Conservation (phyloP, 2,329 filamentous ascomycete species). For the Trichoderma atrobrunneum region DNA sequence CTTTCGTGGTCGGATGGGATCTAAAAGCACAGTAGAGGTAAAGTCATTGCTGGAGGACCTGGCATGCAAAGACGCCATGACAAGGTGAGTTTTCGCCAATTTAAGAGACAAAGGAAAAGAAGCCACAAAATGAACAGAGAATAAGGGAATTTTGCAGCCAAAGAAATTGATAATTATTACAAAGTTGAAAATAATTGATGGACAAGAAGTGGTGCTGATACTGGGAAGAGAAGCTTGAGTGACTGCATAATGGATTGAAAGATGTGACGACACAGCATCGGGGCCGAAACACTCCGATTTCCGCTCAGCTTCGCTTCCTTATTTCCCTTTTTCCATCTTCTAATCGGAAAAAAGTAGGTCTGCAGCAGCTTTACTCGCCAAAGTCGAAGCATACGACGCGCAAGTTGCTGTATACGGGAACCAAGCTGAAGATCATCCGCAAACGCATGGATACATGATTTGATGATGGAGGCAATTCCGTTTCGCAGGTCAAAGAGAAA, state of each 20-base stretch:
- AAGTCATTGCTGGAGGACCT: constrained; percentile 11
- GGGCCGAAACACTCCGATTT: background rate
- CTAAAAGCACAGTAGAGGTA: background rate
- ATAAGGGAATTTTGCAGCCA: background rate
- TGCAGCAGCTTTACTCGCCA: background rate
- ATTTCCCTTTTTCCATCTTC: background rate
- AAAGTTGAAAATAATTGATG: background rate
- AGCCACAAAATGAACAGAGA: background rate
- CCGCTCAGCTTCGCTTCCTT: background rate
- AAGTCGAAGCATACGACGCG: background rate
- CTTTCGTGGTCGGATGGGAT: background rate
- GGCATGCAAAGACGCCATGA: constrained; percentile 6
- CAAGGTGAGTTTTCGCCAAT: background rate
- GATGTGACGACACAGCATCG: background rate
- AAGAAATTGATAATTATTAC: background rate
- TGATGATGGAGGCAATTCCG: background rate
- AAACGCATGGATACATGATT: background rate
- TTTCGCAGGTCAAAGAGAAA: background rate
- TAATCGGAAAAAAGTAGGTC: background rate
- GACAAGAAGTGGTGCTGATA: background rate
- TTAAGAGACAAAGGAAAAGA: background rate
- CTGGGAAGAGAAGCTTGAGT: background rate
- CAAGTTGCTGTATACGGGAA: background rate
- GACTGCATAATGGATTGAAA: background rate
- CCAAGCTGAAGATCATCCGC: background rate